Conservation (phyloP, 805 yeast species). For the Scheffersomyces lignosus region DNA sequence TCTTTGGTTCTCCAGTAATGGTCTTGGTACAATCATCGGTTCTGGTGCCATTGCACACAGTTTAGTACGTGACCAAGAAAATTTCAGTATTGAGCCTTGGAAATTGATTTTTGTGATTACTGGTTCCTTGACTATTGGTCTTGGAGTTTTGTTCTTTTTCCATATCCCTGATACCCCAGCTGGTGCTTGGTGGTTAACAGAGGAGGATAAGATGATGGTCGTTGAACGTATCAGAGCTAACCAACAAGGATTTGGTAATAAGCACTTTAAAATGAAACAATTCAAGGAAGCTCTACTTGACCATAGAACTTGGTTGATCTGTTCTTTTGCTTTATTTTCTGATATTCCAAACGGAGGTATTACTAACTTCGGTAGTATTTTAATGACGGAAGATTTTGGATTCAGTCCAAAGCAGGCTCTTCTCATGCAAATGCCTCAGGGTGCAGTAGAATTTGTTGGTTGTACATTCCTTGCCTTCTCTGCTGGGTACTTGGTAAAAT, state of each 20-base stretch:
- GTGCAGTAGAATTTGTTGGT: conserved; percentile 47
- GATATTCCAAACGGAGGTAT: conserved; percentile 40
- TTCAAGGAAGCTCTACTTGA: conserved; percentile 35
- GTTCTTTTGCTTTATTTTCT: conserved; percentile 21
- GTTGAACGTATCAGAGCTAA: conserved; percentile 52
- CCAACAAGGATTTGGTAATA: conserved; percentile 46
- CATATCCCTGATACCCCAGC: conserved; percentile 59
- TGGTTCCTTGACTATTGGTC: conserved; percentile 56
- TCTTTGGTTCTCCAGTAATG: conserved; percentile 37
- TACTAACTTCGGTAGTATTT: conserved; percentile 35
- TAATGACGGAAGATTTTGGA: conserved; percentile 25
- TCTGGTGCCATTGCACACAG: conserved; percentile 56
- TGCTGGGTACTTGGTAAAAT: conserved; percentile 20
- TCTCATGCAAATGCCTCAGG: conserved; percentile 47
- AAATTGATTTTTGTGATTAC: conserved; percentile 56
- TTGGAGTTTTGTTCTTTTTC: conserved; percentile 47
- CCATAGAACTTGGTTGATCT: conserved; percentile 37
- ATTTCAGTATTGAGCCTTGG: conserved; percentile 55
- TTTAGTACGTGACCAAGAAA: conserved; percentile 30
- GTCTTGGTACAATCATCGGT: conserved; percentile 45
- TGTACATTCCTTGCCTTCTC: conserved; percentile 29
- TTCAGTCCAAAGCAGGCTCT: conserved; percentile 34
- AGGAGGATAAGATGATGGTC: conserved; percentile 32
- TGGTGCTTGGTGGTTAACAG: conserved; percentile 23
- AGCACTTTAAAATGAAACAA: conserved; percentile 36